Evolutionary conservation across 2,329 filamentous ascomycete genomes (phyloP).

Genomic region (Leptographium wingfieldii): DNA sequence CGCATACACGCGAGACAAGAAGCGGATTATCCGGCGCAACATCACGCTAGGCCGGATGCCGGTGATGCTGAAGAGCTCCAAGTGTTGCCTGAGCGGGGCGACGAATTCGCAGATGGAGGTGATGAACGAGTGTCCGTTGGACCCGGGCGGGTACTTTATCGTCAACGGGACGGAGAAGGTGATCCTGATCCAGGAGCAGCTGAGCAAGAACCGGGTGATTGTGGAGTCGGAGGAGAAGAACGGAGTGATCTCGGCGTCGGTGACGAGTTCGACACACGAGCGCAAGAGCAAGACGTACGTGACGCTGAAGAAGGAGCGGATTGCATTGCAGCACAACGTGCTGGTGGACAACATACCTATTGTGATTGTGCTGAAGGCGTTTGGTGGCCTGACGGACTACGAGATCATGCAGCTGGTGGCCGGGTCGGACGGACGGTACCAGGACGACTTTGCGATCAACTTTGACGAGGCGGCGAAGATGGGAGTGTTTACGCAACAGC

Average conservation of each 20-base stretch:
- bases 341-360: slow-evolving; percentile 90
- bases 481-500: slow-evolving; percentile 82
- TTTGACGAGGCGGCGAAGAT: slow-evolving; percentile 83
- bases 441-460: slow-evolving; percentile 90
- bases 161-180: slow-evolving; percentile 97
- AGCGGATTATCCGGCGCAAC: slow-evolving; percentile 59
- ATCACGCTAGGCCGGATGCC: slow-evolving; percentile 83
- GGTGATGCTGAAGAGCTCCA: slow-evolving; percentile 92
- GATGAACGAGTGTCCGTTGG: slow-evolving; percentile 89
- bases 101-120: slow-evolving; percentile 79
- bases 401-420: slow-evolving; percentile 89
- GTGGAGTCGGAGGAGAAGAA: slow-evolving; percentile 90
- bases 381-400: slow-evolving; percentile 87
- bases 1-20: slow-evolving; percentile 72
- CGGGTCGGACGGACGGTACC: slow-evolving; percentile 75
- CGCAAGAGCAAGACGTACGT: slow-evolving; percentile 97
- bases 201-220: slow-evolving; percentile 98
- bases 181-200: slow-evolving; percentile 92
- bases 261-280: slow-evolving; percentile 95
- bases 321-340: slow-evolving; percentile 85
- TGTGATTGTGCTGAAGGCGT: slow-evolving; percentile 80
- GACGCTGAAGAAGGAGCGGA: slow-evolving; percentile 81
- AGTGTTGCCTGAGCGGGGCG: slow-evolving; percentile 75
- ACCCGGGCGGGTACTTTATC: slow-evolving; percentile 96
- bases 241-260: slow-evolving; percentile 84